A percentile compares a stretch with the other conserved stretches of the same genome.
These are phyloP conservation scores for Cercospora berteroae DNA, from an alignment of 2,329 filamentous ascomycete genomes.

Conservation along the genomic window DNA sequence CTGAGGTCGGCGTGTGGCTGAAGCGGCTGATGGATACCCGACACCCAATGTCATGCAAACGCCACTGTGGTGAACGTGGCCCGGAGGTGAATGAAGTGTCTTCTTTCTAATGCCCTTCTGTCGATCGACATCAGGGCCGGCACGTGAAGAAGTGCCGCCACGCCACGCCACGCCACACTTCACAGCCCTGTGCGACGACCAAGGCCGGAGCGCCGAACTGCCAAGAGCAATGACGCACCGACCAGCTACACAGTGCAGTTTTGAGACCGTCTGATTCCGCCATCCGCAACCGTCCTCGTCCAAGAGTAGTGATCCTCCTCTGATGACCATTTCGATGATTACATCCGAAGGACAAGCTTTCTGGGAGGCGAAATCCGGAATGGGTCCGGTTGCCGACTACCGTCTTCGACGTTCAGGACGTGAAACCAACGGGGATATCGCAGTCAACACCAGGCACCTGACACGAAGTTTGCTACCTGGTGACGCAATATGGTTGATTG, in stretches of 20 bases:
- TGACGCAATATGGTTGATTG: neutral
- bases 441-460: neutral
- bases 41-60: neutral
- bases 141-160: neutral
- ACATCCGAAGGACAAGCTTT: neutral
- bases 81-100: neutral
- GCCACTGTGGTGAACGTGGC: neutral
- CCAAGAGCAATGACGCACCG: neutral
- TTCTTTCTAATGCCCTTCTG: neutral
- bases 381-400: neutral
- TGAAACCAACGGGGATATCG: neutral
- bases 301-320: neutral
- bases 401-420: neutral
- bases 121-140: neutral
- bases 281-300: neutral
- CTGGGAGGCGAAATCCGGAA: neutral
- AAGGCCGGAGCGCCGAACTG: neutral
- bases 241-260: neutral
- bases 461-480: neutral
- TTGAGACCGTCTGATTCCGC: neutral
- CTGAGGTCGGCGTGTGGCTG: slow-evolving; percentile 5
- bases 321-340: neutral
- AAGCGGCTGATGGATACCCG: neutral
- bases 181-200: neutral
- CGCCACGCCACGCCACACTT: neutral